Percentiles rank a stretch among this genome's conserved stretches.
Conservation (phyloP, 495 filamentous ascomycete species). For the Parmelia sp. region DNA sequence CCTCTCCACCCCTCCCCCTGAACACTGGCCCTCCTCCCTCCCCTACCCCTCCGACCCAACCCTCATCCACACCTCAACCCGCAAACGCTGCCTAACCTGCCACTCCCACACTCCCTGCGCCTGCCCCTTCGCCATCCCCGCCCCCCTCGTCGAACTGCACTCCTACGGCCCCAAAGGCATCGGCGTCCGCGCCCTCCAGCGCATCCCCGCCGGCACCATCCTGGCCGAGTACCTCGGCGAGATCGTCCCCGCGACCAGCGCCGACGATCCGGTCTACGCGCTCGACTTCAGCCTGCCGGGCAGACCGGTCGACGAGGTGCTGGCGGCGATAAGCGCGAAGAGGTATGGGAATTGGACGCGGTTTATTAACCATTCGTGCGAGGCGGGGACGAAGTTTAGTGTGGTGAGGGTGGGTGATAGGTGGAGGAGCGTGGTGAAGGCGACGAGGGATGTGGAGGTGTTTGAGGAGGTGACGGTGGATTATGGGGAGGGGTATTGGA, state of each 20-base stretch:
- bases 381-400: constrained; percentile 38
- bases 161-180: constrained; percentile 31
- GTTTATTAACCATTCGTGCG: constrained; percentile 71
- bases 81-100: not conserved
- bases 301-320: not conserved
- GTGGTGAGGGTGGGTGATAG: constrained; percentile 25
- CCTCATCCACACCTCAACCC: not conserved
- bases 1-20: not conserved
- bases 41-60: not conserved
- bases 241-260: constrained; percentile 20
- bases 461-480: constrained; percentile 34
- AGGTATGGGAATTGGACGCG: constrained; percentile 49
- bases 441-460: constrained; percentile 26
- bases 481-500: constrained; percentile 31
- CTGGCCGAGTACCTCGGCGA: constrained; percentile 35
- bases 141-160: constrained; percentile 32
- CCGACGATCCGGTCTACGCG: not conserved
- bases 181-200: constrained; percentile 34
- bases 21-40: not conserved
- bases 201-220: constrained; percentile 27
- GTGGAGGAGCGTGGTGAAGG: constrained; percentile 23
- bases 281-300: not conserved
- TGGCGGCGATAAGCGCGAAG: constrained; percentile 14
- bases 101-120: not conserved
- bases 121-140: not conserved